Base-by-base conservation (phyloP, 2,329 filamentous ascomycete species). In the Xylariaceae sp. region DNA sequence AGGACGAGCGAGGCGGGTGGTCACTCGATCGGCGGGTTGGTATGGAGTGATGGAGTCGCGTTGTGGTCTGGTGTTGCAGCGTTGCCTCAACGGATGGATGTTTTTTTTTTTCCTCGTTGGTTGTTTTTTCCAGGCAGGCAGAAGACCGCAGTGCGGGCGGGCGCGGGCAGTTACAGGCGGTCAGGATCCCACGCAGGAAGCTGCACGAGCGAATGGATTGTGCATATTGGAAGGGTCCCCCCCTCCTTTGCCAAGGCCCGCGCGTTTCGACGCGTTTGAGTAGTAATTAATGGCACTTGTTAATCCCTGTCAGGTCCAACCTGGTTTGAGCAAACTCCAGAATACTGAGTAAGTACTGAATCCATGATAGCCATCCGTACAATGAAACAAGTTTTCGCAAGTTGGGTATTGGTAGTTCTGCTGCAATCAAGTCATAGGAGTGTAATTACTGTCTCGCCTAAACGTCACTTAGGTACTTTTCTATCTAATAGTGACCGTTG, bases 41-140 rank as follows among this genome's bases (percentile, higher is more conserved):
- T 6, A 6, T 11, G 22, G 11, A 11, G n/a, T 38, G 22, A 6
- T 11, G 22, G 11, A 11, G 22, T 6, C 11, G 22, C 22, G 16
- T 19, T 9, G 36, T 39, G 16, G 30, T 37, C 9, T 32, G 19
- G 19, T 29, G 26, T 31, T 38, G 24, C 22, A 41, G 37, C 42
- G 28, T 41, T 40, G 39, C 41, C 43, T 46, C 39, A 39, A 48
- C 37, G 34, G 29, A 43, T 32, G 19, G 34, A 17, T 34, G 17
- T 40, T 40, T 34, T 41, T 8, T 26, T 26, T 26, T 26, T 26
- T 6, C 22, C 12, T 28, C 16, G 17, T 26, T 11, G 12, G 8
- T 35, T 40, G 40, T 44, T 45, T 22, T 35, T 13, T 35, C 18
- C 34, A 35, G 22, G 22, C 22, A 26, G 22, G 22, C 22, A 26